Percentiles rank a stretch among this genome's conserved stretches.
Conservation (phyloP, 495 filamentous ascomycete species). For the Podospora tetraspora region DNA sequence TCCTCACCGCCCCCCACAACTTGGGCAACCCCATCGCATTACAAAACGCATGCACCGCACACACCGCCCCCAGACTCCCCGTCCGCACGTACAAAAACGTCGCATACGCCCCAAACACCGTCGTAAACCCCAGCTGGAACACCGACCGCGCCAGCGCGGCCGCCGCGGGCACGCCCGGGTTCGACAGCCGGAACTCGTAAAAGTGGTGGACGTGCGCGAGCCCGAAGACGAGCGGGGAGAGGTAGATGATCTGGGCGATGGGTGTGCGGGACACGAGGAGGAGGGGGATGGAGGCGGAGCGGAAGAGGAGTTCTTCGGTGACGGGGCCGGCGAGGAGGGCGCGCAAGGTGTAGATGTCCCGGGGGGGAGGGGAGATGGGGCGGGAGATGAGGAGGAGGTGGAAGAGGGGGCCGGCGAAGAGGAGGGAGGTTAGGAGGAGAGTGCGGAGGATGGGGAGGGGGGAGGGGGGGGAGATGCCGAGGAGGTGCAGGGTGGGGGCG, state of each 20-base stretch:
- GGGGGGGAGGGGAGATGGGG: conserved; percentile 25
- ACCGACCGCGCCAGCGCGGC: conserved; percentile 61
- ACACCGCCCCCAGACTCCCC: conserved; percentile 66
- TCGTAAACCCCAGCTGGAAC: conserved; percentile 89
- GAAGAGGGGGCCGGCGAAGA: conserved; percentile 83
- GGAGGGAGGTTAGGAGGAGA: conserved; percentile 63
- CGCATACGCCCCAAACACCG: conserved; percentile 86
- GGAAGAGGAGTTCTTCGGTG: conserved; percentile 91
- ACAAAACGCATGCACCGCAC: conserved; percentile 80
- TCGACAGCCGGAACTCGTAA: conserved; percentile 83
- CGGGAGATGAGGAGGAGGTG: conserved; percentile 63
- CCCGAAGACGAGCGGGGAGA: conserved; percentile 86
- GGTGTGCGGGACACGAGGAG: conserved; percentile 67
- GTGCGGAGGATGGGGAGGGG: conserved; percentile 53
- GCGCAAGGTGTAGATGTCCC: conserved; percentile 43
- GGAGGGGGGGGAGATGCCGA: conserved; percentile 72
- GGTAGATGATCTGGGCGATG: conserved; percentile 59
- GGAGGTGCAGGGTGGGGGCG: conserved; percentile 52
- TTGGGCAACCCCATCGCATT: conserved; percentile 89
- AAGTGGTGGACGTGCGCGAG: conserved; percentile 94
- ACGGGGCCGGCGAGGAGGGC: conserved; percentile 65
- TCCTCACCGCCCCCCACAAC: conserved; percentile 71
- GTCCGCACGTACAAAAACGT: conserved; percentile 88
- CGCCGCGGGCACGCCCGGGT: conserved; percentile 60
- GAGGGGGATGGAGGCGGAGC: conserved; percentile 74